These are phyloP conservation scores for Daldinia grandis DNA, from an alignment of 495 filamentous ascomycete species.

Conservation along the genomic window DNA sequence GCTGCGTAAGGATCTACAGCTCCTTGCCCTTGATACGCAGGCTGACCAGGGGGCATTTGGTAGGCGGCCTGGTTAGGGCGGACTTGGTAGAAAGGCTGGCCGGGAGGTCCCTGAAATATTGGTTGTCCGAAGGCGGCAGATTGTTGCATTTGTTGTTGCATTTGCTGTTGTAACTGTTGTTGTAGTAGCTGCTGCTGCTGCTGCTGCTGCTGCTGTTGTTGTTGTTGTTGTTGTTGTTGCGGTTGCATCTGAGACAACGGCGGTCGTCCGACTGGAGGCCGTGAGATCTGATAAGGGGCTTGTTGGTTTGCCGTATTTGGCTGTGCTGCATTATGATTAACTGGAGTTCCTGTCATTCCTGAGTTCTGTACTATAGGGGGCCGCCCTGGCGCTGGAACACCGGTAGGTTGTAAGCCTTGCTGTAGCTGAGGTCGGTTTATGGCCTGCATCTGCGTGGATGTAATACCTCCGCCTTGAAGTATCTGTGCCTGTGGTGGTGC, in stretches of 20 bases:
- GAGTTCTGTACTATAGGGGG: slow-evolving; percentile 41
- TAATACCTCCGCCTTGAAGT: slow-evolving; percentile 3
- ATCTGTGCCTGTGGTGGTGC: slow-evolving; percentile 37
- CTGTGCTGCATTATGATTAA: slow-evolving; percentile 18
- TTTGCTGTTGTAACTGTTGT: background rate
- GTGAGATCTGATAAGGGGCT: slow-evolving; percentile 10
- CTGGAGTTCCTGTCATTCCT: slow-evolving; percentile 9
- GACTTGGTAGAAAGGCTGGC: slow-evolving; percentile 27
- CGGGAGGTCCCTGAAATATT: slow-evolving; percentile 7
- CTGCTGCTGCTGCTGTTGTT: background rate
- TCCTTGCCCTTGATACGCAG: slow-evolving; percentile 16
- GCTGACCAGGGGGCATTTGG: slow-evolving; percentile 14
- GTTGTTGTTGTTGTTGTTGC: background rate
- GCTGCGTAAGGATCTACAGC: slow-evolving; percentile 28
- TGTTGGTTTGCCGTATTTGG: slow-evolving; percentile 19
- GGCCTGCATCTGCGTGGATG: slow-evolving; percentile 13
- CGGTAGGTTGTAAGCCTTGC: slow-evolving; percentile 27
- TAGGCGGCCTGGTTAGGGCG: slow-evolving; percentile 12
- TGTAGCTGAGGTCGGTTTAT: slow-evolving; percentile 19
- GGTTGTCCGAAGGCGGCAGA: slow-evolving; percentile 18
- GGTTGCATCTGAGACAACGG: slow-evolving; percentile 18
- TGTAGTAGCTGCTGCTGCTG: background rate
- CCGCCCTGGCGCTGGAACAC: slow-evolving; percentile 30
- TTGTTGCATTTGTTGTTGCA: slow-evolving; percentile 16
- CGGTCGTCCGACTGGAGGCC: slow-evolving; percentile 33